These are phyloP conservation scores for Craspedostauros australis DNA, from an alignment of 108 stramenopile genomes.

Conservation along the genomic window DNA sequence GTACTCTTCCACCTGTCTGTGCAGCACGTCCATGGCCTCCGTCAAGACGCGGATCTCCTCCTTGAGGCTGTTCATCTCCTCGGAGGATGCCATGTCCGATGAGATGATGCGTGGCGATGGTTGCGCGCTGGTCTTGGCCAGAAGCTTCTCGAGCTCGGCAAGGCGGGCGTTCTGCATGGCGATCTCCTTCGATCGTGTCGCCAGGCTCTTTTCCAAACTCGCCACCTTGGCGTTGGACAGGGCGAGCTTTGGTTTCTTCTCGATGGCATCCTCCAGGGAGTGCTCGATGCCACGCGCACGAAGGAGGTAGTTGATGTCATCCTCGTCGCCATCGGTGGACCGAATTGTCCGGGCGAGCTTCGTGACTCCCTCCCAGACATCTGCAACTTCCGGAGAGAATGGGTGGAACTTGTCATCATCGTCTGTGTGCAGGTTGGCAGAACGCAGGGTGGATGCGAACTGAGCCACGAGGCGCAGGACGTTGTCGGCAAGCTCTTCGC, in stretches of 20 bases:
- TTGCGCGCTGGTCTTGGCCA: slow-evolving; percentile 45
- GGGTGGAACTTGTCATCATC: slow-evolving; percentile 42
- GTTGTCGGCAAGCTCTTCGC: slow-evolving; percentile 28
- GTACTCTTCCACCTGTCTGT: slow-evolving; percentile 77
- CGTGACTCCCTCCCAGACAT: slow-evolving; percentile 70
- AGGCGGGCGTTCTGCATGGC: slow-evolving; percentile 63
- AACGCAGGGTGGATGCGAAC: slow-evolving; percentile 31
- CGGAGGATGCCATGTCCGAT: slow-evolving; percentile 29
- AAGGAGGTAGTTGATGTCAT: slow-evolving; percentile 66
- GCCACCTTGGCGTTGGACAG: slow-evolving; percentile 51
- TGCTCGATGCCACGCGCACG: slow-evolving; percentile 58
- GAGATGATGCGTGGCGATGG: slow-evolving; percentile 38
- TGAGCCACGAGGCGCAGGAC: slow-evolving; percentile 26
- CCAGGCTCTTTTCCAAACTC: slow-evolving; percentile 67
- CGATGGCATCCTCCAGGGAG: slow-evolving; percentile 44
- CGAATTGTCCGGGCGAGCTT: slow-evolving; percentile 47
- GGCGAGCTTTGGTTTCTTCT: slow-evolving; percentile 57
- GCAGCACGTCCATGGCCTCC: slow-evolving; percentile 79
- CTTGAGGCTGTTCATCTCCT: slow-evolving; percentile 44
- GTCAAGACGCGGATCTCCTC: slow-evolving; percentile 58
- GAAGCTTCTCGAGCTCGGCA: slow-evolving; percentile 61
- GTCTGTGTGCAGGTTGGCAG: slow-evolving; percentile 34
- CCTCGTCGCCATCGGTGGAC: slow-evolving; percentile 53
- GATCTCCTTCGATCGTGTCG: slow-evolving; percentile 67
- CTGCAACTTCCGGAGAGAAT: slow-evolving; percentile 72